Base-by-base conservation (phyloP, 1,284 basidiomycete genomes). In the Ceratobasidium sp. region DNA sequence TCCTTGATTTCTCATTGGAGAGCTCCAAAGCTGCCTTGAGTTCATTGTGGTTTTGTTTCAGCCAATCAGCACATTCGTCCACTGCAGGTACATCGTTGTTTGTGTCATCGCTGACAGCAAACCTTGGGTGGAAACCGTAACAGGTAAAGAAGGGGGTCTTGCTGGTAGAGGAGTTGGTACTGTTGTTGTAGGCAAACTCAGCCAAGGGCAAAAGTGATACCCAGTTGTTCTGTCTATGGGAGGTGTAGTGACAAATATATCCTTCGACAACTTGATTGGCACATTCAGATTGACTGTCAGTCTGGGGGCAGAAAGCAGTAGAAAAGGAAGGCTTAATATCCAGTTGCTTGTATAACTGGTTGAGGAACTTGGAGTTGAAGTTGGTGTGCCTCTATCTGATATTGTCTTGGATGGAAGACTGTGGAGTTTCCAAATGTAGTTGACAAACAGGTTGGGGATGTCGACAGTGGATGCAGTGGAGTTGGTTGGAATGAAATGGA, bases 261-360 rank as follows among this genome's bases (percentile, higher is more conserved):
- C 76, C 76, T 66, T 81, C 81, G 0, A 82, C 46, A 0, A 62
- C 56, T 53, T 81, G 79, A 66, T 83, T 83, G 13, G 79, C 76
- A 0, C 77, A 34, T 76, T 84, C 81, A 0, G 80, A 80, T 54
- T 83, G 81, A 0, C 83, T 80, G 64, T 84, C 80, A 0, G 80
- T 79, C 56, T 83, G 77, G 0, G 81, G 81, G 51, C 81, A 81
- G 51, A 77, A 81, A 0, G 81, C 79, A 2, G 82, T 82, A 8
- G 75, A 78, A 39, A 76, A 74, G 51, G 49, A 75, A 49, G 46
- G 78, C 48, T 72, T 74, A 65, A 77, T 77, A n/a, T 53, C 13
- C 0, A 78, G 66, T 0, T 71, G 39, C 31, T 76, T 14, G 34
- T 64, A 51, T 24, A 80, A 59, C 34, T 65, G 62, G 34, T 48